Evolutionary conservation across 148 eudicot species (phyloP).

Genomic region (Chenopodium quinoa): DNA sequence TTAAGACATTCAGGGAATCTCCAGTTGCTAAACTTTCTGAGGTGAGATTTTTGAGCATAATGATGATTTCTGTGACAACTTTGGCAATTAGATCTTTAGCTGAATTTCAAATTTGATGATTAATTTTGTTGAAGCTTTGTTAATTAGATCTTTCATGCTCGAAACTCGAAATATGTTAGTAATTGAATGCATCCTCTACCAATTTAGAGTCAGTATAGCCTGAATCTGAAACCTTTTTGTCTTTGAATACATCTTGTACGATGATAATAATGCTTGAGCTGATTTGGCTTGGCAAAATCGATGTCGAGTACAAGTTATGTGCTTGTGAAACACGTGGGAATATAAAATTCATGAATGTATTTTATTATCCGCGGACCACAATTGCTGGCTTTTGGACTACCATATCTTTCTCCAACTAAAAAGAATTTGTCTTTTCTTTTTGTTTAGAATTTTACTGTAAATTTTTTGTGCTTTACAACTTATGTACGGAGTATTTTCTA

Average conservation of each 20-base stretch:
- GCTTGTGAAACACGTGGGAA: background rate
- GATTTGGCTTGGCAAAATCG: background rate
- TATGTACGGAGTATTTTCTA: too few species aligned
- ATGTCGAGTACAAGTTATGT: background rate
- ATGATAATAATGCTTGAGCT: too few species aligned
- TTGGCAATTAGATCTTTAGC: background rate
- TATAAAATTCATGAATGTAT: background rate
- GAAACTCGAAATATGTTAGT: background rate
- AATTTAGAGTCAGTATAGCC: background rate
- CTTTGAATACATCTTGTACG: too few species aligned
- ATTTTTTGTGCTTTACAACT: background rate
- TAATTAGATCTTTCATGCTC: background rate
- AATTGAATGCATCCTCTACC: background rate
- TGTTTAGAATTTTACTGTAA: too few species aligned
- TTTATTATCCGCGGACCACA: background rate
- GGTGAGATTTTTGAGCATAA: conserved; percentile 35
- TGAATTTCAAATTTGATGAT: background rate
- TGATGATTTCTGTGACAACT: background rate
- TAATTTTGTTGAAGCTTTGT: background rate
- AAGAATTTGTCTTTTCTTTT: background rate
- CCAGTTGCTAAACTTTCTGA: conserved; percentile 55
- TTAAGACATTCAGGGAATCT: conserved; percentile 59
- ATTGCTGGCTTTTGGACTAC: background rate
- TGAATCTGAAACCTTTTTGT: background rate
- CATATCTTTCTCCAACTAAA: background rate